These are phyloP conservation scores for Umbellularia californica DNA, from an alignment of 164 flowering plant species.

Conservation along the genomic window DNA sequence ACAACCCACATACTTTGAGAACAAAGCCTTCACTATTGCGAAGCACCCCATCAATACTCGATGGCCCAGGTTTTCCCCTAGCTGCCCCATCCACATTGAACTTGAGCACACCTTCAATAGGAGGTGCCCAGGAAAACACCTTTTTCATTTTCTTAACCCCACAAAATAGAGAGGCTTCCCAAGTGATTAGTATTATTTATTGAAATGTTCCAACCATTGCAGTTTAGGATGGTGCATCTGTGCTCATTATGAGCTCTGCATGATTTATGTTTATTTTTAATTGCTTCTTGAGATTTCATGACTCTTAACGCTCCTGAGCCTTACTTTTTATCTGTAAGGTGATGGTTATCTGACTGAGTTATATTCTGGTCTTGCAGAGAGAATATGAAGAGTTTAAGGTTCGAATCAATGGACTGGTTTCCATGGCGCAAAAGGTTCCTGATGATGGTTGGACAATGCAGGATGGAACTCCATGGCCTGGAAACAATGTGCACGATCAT, in stretches of 20 bases:
- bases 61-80: too few relatives aligned
- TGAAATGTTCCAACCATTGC: too few relatives aligned
- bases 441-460: slow-evolving; percentile 98
- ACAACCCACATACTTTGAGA: too few relatives aligned
- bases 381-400: slow-evolving; percentile 90
- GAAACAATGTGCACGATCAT: slow-evolving; percentile 88
- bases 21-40: too few relatives aligned
- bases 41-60: too few relatives aligned
- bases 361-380: slow-evolving; percentile 35
- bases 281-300: not conserved
- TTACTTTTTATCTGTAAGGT: not conserved
- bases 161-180: not conserved
- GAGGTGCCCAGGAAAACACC: too few relatives aligned
- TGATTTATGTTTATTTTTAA: not conserved
- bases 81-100: too few relatives aligned
- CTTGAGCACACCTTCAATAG: too few relatives aligned
- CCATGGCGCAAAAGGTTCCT: slow-evolving; percentile 72
- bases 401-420: slow-evolving; percentile 75
- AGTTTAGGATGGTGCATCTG: not conserved
- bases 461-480: slow-evolving; percentile 98
- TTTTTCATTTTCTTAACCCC: too few relatives aligned
- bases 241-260: not conserved
- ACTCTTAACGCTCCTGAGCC: not conserved
- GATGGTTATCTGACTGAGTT: not conserved
- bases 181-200: not conserved